Conservation (phyloP, 352 stramenopile species). For the Phytophthora syringae region DNA sequence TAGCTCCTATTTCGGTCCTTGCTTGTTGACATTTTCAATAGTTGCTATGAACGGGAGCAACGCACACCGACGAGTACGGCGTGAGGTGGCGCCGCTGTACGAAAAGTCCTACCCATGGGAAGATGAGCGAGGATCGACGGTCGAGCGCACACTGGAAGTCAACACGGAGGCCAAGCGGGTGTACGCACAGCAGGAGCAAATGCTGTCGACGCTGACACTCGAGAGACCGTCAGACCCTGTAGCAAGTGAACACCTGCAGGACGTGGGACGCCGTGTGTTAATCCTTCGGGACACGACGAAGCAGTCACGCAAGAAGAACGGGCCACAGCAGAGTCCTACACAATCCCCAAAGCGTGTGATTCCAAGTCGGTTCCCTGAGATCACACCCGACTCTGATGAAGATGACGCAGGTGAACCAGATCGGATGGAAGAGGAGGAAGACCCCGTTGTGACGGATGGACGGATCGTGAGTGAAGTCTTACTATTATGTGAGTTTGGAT, state of each 20-base stretch:
- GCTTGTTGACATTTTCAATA: neutral
- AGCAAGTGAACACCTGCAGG: slow-evolving; percentile 54
- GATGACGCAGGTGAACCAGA: slow-evolving; percentile 32
- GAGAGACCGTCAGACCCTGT: slow-evolving; percentile 49
- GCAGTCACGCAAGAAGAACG: slow-evolving; percentile 38
- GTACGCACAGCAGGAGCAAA: slow-evolving; percentile 57
- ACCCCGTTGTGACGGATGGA: slow-evolving; percentile 40
- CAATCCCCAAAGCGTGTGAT: slow-evolving; percentile 56
- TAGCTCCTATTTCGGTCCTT: slow-evolving; percentile 20
- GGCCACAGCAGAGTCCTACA: slow-evolving; percentile 8
- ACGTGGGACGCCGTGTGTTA: slow-evolving; percentile 62
- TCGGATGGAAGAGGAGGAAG: slow-evolving; percentile 32
- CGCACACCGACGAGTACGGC: slow-evolving; percentile 4
- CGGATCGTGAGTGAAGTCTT: slow-evolving; percentile 54
- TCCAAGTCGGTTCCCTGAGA: slow-evolving; percentile 56
- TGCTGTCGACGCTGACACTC: slow-evolving; percentile 62
- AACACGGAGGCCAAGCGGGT: slow-evolving; percentile 61
- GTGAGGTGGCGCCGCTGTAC: slow-evolving; percentile 40
- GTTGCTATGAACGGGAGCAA: slow-evolving; percentile 22
- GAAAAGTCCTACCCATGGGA: slow-evolving; percentile 66
- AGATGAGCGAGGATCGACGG: slow-evolving; percentile 44
- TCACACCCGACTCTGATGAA: slow-evolving; percentile 26
- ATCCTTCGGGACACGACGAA: slow-evolving; percentile 60
- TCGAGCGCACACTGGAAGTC: slow-evolving; percentile 61
- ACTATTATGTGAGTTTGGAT: too few relatives aligned